A percentile compares a stretch with the other conserved stretches of the same genome.
These are phyloP conservation scores for Anthostomella pinea DNA, from an alignment of 2,329 filamentous ascomycete genomes.

Conservation along the genomic window DNA sequence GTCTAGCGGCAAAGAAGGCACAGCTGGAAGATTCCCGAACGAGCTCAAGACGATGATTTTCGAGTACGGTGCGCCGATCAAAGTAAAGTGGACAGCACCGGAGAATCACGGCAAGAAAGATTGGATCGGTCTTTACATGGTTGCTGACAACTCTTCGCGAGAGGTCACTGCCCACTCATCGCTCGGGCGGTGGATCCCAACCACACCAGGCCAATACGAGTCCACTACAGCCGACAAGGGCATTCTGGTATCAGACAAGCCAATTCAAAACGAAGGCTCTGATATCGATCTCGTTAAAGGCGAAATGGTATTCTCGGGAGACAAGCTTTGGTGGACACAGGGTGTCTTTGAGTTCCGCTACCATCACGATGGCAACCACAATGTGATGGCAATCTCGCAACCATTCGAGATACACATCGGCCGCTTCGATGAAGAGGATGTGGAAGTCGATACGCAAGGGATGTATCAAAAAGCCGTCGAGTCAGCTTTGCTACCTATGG, in stretches of 20 bases:
- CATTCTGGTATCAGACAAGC: conserved; percentile 67
- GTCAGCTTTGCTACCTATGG: conserved; percentile 71
- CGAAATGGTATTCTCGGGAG: conserved; percentile 82
- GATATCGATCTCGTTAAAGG: conserved; percentile 65
- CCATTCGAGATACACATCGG: conserved; percentile 88
- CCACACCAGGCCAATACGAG: conserved; percentile 73
- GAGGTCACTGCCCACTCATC: conserved; percentile 82
- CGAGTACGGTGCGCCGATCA: conserved; percentile 87
- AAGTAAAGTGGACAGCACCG: conserved; percentile 86
- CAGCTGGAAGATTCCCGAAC: conserved; percentile 64
- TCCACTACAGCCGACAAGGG: conserved; percentile 71
- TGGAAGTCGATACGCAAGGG: conserved; percentile 56
- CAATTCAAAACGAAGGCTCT: conserved; percentile 49
- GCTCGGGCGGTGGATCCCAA: conserved; percentile 85
- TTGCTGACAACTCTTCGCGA: conserved; percentile 86
- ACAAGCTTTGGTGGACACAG: conserved; percentile 96
- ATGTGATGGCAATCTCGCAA: conserved; percentile 88
- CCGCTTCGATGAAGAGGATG: conserved; percentile 74
- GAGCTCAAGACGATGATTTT: conserved; percentile 73
- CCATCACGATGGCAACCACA: conserved; percentile 89
- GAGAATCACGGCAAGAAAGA: conserved; percentile 84
- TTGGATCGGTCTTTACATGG: conserved; percentile 95
- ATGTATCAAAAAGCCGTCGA: conserved; percentile 71
- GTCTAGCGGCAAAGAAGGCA: conserved; percentile 70
- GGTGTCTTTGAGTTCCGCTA: conserved; percentile 97